phyloP scores from a whole-genome alignment of 75 land plant genomes.

The Adiantum capillusveneris region DNA sequence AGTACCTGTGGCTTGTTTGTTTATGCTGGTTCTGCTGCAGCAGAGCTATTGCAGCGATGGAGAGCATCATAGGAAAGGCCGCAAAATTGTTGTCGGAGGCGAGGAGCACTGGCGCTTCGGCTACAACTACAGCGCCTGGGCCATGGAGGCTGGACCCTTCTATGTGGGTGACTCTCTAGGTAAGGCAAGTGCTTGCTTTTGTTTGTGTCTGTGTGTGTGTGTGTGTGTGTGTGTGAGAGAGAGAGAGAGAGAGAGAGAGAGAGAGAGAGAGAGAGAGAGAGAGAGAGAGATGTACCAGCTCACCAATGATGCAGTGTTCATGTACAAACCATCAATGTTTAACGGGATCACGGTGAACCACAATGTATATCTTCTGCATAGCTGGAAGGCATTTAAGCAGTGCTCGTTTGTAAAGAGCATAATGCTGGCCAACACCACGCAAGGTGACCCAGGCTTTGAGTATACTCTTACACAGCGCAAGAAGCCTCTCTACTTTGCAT shows the following conservation, averaged over 20 bases:
- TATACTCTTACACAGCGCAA: slow-evolving; percentile 28
- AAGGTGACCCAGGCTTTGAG: slow-evolving; percentile 36
- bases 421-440: slow-evolving; percentile 24
- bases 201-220: no score
- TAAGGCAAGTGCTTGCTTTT: slow-evolving; percentile 2
- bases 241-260: no score
- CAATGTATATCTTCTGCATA: slow-evolving; percentile 41
- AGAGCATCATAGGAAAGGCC: no score
- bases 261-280: no score
- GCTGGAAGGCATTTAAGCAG: slow-evolving; percentile 16
- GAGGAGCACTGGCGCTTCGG: slow-evolving; percentile 41
- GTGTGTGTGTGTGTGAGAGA: not conserved
- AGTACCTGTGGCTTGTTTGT: no score
- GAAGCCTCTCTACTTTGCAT: slow-evolving; percentile 46
- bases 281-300: no score
- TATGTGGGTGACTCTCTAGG: slow-evolving; percentile 40
- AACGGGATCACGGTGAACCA: slow-evolving; percentile 24
- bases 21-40: no score
- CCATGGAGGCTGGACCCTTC: slow-evolving; percentile 37
- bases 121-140: slow-evolving; percentile 53
- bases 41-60: no score
- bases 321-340: slow-evolving; percentile 34
- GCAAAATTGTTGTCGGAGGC: slow-evolving; percentile 52
- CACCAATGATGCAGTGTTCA: slow-evolving; percentile 45
- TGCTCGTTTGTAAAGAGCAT: slow-evolving; percentile 38